phyloP scores from a whole-genome alignment of 306 rosid species.

The Corylus americana region DNA sequence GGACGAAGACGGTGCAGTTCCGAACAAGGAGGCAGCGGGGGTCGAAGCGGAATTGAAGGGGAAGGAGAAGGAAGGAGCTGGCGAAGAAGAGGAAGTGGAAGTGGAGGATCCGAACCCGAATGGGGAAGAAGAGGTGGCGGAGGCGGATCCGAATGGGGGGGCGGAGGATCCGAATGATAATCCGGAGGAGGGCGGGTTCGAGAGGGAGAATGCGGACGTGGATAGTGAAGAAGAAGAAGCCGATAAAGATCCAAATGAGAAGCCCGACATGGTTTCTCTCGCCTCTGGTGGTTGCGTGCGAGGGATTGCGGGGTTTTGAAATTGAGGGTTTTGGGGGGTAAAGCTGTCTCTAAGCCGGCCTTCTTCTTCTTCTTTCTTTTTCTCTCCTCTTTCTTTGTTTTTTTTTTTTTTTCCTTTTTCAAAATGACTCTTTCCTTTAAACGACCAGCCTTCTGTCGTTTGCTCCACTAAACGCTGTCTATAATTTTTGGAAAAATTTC shows the following conservation, averaged over 20 bases:
- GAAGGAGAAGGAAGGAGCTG: constrained; percentile 13
- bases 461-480: too few relatives aligned
- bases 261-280: constrained; percentile 59
- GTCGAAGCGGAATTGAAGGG: constrained; percentile 26
- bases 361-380: too few relatives aligned
- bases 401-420: too few relatives aligned
- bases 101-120: constrained; percentile 9
- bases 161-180: constrained; percentile 40
- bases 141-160: not conserved
- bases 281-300: not conserved
- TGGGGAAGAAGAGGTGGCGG: constrained; percentile 13
- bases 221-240: constrained; percentile 33
- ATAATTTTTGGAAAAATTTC: too few relatives aligned
- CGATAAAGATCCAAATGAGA: constrained; percentile 42
- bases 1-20: not conserved
- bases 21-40: not conserved
- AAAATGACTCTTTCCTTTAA: too few relatives aligned
- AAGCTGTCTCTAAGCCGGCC: not conserved
- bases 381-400: too few relatives aligned
- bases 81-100: constrained; percentile 18
- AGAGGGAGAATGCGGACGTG: constrained; percentile 22
- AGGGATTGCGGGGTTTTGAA: not conserved
- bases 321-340: not conserved
- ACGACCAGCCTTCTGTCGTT: too few relatives aligned
- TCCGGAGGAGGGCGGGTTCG: constrained; percentile 28